Conservation (phyloP, 805 yeast species). For the Starmerella stigmatis region DNA sequence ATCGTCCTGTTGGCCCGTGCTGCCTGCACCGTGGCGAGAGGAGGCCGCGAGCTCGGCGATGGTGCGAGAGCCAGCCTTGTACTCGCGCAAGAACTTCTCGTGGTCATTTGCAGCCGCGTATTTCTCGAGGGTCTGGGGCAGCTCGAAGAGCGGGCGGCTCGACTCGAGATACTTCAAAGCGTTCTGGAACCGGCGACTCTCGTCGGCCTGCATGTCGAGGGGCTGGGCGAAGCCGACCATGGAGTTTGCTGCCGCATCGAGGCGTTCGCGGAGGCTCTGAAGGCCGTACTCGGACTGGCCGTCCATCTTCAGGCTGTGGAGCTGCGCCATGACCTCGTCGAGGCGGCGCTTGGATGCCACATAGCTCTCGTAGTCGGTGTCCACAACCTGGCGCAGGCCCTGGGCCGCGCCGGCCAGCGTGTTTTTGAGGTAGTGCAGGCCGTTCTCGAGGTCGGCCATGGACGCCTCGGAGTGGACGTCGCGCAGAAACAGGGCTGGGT, state of each 20-base stretch:
- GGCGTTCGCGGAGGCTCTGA: slow-evolving; percentile 30
- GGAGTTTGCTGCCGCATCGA: slow-evolving; percentile 42
- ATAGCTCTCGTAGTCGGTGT: slow-evolving; percentile 51
- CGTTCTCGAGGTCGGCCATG: slow-evolving; percentile 39
- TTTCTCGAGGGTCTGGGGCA: slow-evolving; percentile 41
- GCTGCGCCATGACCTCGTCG: slow-evolving; percentile 49
- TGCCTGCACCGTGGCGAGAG: no score
- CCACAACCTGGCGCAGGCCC: slow-evolving; percentile 40
- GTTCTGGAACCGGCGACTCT: slow-evolving; percentile 40
- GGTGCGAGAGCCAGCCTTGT: slow-evolving; percentile 40
- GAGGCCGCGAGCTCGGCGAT: slow-evolving; percentile 25
- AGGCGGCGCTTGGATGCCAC: slow-evolving; percentile 55
- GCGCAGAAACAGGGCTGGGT: slow-evolving; percentile 45
- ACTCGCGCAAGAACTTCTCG: slow-evolving; percentile 47
- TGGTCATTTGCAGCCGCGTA: slow-evolving; percentile 44
- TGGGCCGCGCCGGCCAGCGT: slow-evolving; percentile 42
- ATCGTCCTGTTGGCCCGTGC: slow-evolving; percentile 7
- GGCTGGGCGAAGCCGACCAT: slow-evolving; percentile 51
- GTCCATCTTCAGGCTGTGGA: slow-evolving; percentile 33
- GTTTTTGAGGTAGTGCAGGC: slow-evolving; percentile 41
- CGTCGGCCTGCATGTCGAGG: slow-evolving; percentile 40
- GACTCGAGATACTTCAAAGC: slow-evolving; percentile 44
- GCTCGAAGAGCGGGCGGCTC: slow-evolving; percentile 44
- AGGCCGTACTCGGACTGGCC: slow-evolving; percentile 30
- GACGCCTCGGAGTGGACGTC: slow-evolving; percentile 48